A percentile compares a stretch with the other conserved stretches of the same genome.
Evolutionary conservation across 805 yeast species (phyloP).

Genomic region (Candida krabiensis): DNA sequence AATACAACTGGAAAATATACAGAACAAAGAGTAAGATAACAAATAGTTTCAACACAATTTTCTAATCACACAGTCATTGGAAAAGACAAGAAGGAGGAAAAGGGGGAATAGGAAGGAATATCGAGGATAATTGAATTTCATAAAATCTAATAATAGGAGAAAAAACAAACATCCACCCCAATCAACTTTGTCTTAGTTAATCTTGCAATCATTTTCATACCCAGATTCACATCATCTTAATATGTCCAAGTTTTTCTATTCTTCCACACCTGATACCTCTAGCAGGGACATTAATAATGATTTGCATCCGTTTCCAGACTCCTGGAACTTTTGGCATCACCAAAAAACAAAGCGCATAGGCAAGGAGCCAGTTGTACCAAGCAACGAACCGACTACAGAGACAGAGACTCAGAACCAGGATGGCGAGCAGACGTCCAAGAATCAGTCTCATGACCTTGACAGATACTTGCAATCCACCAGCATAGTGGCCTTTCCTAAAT

Average conservation of each 20-base stretch:
- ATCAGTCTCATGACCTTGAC: conserved; percentile 34
- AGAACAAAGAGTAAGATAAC: too few relatives aligned
- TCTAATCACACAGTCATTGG: too few relatives aligned
- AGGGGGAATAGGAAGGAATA: too few relatives aligned
- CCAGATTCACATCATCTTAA: not conserved
- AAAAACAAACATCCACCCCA: too few relatives aligned
- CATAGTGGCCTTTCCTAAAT: conserved; percentile 40
- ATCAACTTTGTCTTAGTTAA: too few relatives aligned
- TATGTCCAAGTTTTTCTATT: conserved; percentile 20
- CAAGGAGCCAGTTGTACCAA: conserved; percentile 4
- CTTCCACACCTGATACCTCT: not conserved
- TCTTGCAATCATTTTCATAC: too few relatives aligned
- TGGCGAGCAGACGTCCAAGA: not conserved
- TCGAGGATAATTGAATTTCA: too few relatives aligned
- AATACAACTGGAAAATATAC: too few relatives aligned
- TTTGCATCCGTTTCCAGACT: conserved; percentile 11
- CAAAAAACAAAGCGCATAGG: conserved; percentile 10
- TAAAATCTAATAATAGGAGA: too few relatives aligned
- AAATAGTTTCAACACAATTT: too few relatives aligned
- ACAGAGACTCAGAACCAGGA: conserved; percentile 2
- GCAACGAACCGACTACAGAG: not conserved
- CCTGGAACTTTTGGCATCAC: conserved; percentile 23
- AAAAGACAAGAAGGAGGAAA: too few relatives aligned
- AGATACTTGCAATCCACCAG: conserved; percentile 47
- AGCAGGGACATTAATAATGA: not conserved